A percentile compares a stretch with the other conserved stretches of the same genome.
These are phyloP conservation scores for Persicaria maculosa DNA, from an alignment of 148 eudicot species.

Conservation along the genomic window DNA sequence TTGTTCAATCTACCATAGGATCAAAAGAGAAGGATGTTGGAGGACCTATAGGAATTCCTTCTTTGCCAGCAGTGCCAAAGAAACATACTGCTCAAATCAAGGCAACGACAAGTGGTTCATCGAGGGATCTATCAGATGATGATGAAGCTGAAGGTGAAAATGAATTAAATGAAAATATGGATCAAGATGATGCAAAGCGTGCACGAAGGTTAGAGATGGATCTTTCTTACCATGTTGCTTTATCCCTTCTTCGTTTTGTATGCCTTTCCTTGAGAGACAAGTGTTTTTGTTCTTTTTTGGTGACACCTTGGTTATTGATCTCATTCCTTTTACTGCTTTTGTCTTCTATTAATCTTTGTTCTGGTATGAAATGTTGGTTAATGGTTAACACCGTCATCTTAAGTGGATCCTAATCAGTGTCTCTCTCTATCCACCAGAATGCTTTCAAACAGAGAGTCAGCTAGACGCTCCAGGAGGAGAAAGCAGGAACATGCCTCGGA, in stretches of 20 bases:
- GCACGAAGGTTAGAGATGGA: slow-evolving; percentile 49
- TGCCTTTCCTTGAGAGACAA: background rate
- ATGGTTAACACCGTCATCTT: background rate
- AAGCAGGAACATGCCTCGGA: slow-evolving; percentile 94
- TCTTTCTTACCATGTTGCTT: background rate
- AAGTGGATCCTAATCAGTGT: background rate
- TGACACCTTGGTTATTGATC: slow-evolving; percentile 4
- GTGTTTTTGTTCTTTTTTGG: background rate
- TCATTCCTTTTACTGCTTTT: background rate
- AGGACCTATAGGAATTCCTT: slow-evolving; percentile 47
- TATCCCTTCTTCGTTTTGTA: background rate
- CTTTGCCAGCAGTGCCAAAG: slow-evolving; percentile 53
- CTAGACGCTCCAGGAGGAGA: slow-evolving; percentile 94
- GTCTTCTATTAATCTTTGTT: background rate
- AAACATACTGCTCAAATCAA: slow-evolving; percentile 51
- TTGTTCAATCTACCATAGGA: slow-evolving; percentile 22
- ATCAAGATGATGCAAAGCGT: slow-evolving; percentile 78
- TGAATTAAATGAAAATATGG: slow-evolving; percentile 47
- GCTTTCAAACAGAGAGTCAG: slow-evolving; percentile 99
- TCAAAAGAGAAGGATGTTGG: slow-evolving; percentile 51
- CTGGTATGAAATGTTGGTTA: background rate
- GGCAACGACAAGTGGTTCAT: slow-evolving; percentile 83
- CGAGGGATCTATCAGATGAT: slow-evolving; percentile 85
- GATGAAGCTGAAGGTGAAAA: slow-evolving; percentile 90
- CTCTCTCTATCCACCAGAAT: slow-evolving; percentile 44